phyloP scores from a whole-genome alignment of 768 basidiomycete genomes.

The Aureoboletus auriporus region DNA sequence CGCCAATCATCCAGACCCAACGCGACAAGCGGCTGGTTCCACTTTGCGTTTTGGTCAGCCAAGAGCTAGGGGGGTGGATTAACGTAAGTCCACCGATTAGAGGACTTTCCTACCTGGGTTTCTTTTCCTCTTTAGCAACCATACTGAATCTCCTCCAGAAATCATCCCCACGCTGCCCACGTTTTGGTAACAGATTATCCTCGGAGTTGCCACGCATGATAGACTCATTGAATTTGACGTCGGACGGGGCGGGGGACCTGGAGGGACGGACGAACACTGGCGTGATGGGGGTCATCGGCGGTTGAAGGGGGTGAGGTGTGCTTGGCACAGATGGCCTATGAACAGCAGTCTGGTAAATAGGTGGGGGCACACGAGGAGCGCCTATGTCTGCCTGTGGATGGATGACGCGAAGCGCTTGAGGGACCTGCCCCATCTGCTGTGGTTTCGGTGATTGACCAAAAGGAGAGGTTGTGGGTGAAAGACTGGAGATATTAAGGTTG shows the following conservation, averaged over 20 bases:
- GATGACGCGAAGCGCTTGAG: slow-evolving; percentile 20
- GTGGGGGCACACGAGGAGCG: slow-evolving; percentile 26
- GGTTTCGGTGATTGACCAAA: slow-evolving; percentile 13
- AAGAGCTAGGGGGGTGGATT: slow-evolving; percentile 40
- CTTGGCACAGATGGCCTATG: slow-evolving; percentile 39
- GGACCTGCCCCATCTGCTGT: slow-evolving; percentile 30
- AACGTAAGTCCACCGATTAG: neutral
- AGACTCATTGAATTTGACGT: slow-evolving; percentile 47
- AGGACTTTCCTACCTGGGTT: slow-evolving; percentile 37
- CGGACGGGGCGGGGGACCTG: slow-evolving; percentile 32
- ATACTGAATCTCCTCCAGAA: slow-evolving; percentile 88
- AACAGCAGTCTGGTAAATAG: slow-evolving; percentile 29
- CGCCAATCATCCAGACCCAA: slow-evolving; percentile 69
- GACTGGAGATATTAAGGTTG: slow-evolving; percentile 56
- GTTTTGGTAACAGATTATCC: slow-evolving; percentile 59
- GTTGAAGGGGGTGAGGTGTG: slow-evolving; percentile 68
- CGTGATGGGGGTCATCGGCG: slow-evolving; percentile 74
- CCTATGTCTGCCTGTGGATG: slow-evolving; percentile 17
- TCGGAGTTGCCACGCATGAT: slow-evolving; percentile 71
- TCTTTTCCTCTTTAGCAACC: slow-evolving; percentile 68
- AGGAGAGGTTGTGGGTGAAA: slow-evolving; percentile 39
- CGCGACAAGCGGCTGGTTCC: slow-evolving; percentile 51
- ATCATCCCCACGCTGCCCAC: slow-evolving; percentile 75
- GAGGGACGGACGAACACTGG: slow-evolving; percentile 72
- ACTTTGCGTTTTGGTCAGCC: slow-evolving; percentile 62